These are phyloP conservation scores for Hirschioporus abietinus DNA, from an alignment of 768 basidiomycete species.

Conservation along the genomic window DNA sequence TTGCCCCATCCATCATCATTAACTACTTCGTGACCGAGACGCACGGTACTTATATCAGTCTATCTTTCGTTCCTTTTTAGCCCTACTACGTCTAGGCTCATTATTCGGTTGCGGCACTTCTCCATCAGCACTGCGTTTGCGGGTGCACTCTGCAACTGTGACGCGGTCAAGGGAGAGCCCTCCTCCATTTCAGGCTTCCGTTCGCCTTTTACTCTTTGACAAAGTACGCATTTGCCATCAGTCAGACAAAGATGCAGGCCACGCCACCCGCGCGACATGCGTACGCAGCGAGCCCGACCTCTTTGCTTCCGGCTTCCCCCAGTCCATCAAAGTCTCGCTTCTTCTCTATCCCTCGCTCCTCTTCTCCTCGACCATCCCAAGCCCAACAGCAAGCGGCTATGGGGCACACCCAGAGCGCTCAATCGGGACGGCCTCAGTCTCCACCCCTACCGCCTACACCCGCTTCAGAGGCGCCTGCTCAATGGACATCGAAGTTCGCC, in stretches of 20 bases:
- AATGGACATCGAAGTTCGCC: not conserved
- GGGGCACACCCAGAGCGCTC: not conserved
- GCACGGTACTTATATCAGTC: not conserved
- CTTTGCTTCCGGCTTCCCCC: not conserved
- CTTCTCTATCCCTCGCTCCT: not conserved
- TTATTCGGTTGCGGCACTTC: not conserved
- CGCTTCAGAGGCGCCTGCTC: not conserved
- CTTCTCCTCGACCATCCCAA: not conserved
- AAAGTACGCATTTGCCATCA: not conserved
- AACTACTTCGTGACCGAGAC: not conserved
- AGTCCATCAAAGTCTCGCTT: not conserved
- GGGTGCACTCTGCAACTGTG: not conserved
- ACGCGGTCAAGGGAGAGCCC: not conserved
- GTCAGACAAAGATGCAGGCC: not conserved
- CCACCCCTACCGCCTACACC: not conserved
- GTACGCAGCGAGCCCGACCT: not conserved
- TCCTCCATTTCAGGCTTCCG: not conserved
- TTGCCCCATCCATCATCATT: not conserved
- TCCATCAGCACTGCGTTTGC: not conserved
- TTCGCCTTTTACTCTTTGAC: not conserved
- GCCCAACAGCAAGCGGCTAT: not conserved
- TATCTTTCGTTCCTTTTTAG: not conserved
- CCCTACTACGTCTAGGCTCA: not conserved
- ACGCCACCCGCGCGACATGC: not conserved
- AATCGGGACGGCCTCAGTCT: not conserved